Conservation (phyloP, 164 flowering plant genomes). For the Liriodendron chinense region DNA sequence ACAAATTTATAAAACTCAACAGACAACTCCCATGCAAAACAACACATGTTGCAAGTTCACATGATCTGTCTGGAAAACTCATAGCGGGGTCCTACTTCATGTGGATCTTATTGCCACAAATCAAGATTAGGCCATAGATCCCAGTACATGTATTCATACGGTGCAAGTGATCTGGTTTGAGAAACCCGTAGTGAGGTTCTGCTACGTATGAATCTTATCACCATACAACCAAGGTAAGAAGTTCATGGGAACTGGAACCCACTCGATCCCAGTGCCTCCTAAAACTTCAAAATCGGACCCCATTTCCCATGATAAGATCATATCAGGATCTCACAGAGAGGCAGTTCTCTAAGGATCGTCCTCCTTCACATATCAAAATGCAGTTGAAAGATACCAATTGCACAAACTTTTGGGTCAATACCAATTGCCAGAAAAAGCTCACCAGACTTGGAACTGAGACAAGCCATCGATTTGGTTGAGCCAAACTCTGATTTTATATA, state of each 20-base stretch:
- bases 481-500: background rate
- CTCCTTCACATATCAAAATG: background rate
- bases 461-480: background rate
- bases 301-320: background rate
- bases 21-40: background rate
- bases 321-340: background rate
- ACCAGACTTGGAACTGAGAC: background rate
- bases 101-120: background rate
- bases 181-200: background rate
- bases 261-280: background rate
- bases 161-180: background rate
- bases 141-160: background rate
- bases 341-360: background rate
- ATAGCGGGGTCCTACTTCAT: background rate
- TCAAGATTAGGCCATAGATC: background rate
- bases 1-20: background rate
- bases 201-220: background rate
- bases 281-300: background rate
- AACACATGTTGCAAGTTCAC: background rate
- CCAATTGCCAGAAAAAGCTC: background rate
- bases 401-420: background rate
- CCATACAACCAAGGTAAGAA: background rate
- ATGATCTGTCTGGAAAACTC: background rate
- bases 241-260: background rate
- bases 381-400: background rate